A percentile compares a stretch with the other conserved stretches of the same genome.
phyloP scores from a whole-genome alignment of 2,329 filamentous ascomycete species.

The Ophiostoma piceae region DNA sequence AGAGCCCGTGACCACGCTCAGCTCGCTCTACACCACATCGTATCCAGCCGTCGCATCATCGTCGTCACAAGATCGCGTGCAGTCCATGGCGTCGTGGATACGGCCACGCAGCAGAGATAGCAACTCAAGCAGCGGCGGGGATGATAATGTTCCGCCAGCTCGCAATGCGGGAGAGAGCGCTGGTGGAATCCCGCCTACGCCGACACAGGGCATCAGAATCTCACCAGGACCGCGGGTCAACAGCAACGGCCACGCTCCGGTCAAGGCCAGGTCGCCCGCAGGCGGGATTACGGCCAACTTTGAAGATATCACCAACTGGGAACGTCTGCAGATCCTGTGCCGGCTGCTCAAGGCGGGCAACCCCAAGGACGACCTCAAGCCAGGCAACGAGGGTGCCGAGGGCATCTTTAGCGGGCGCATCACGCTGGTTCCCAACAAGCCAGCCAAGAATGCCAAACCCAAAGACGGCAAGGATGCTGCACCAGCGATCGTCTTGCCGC shows the following conservation, averaged over 20 bases:
- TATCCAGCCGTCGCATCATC: background rate
- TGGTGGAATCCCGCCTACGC: background rate
- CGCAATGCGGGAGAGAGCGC: background rate
- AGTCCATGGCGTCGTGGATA: constrained; percentile 22
- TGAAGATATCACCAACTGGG: constrained; percentile 25
- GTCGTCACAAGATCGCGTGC: background rate
- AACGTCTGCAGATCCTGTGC: constrained; percentile 30
- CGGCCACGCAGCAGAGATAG: background rate
- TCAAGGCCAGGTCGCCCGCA: constrained; percentile 19
- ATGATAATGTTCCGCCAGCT: background rate
- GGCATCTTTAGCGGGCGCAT: constrained; percentile 36
- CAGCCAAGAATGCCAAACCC: constrained; percentile 24
- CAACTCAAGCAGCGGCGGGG: background rate
- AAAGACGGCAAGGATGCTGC: background rate
- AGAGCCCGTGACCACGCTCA: background rate
- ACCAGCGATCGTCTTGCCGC: constrained; percentile 30
- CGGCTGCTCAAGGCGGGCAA: constrained; percentile 14
- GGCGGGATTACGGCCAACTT: background rate
- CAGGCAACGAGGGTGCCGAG: background rate
- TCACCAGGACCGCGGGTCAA: background rate
- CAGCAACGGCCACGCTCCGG: background rate
- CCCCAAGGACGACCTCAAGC: constrained; percentile 19
- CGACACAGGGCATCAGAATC: background rate
- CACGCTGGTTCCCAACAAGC: constrained; percentile 30
- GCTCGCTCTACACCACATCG: background rate